Conservation (phyloP, 1,284 basidiomycete genomes). For the Microbotryum scabiosae region DNA sequence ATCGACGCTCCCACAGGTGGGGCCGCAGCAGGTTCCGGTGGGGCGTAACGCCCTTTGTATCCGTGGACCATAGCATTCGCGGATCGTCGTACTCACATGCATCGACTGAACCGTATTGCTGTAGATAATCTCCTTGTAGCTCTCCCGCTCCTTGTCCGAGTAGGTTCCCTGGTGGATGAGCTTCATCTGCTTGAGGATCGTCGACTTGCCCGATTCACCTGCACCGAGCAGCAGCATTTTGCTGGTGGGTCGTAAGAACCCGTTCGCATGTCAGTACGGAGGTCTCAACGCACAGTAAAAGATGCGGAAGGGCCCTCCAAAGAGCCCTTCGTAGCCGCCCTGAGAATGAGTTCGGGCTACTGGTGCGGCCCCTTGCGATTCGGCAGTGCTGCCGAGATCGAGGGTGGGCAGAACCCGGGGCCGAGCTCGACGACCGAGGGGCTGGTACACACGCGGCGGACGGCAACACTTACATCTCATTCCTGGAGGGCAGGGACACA, state of each 20-base stretch:
- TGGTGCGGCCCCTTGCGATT: too few species aligned
- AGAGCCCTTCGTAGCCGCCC: too few species aligned
- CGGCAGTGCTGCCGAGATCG: too few species aligned
- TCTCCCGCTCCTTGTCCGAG: conserved; percentile 81
- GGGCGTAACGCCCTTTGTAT: too few species aligned
- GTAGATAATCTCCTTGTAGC: conserved; percentile 95
- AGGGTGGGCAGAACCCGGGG: too few species aligned
- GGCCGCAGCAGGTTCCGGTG: neutral
- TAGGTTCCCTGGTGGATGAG: conserved; percentile 77
- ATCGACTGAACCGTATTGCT: conserved; percentile 61
- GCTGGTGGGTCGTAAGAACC: conserved; percentile 1
- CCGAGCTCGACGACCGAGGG: too few species aligned
- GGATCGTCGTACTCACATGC: conserved; percentile 25
- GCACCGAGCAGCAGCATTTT: conserved; percentile 77
- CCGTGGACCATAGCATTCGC: too few species aligned
- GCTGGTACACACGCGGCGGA: too few species aligned
- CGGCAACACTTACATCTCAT: conserved; percentile 18
- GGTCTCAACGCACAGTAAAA: too few species aligned
- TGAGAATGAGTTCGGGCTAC: too few species aligned
- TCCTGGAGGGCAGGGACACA: conserved; percentile 6
- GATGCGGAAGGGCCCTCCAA: too few species aligned
- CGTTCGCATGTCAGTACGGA: neutral
- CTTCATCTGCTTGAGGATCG: conserved; percentile 93
- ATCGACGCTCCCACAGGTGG: neutral
- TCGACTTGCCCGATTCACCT: conserved; percentile 79